Base-by-base conservation (phyloP, 108 stramenopile species). In the Discostella stelligeroides region DNA sequence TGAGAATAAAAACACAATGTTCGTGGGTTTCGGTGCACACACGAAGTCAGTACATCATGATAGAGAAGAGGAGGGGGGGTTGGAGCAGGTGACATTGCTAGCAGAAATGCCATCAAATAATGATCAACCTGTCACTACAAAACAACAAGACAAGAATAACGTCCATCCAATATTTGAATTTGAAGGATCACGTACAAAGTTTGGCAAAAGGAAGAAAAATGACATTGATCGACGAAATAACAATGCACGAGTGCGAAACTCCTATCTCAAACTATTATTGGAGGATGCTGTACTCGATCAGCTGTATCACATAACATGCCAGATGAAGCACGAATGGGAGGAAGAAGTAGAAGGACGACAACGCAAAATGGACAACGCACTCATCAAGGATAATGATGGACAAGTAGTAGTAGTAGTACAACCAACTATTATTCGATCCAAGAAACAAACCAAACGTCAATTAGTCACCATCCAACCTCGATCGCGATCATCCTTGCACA, bases 181-280 rank as follows among this genome's bases (percentile, higher is more conserved):
- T 45, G 40, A 46, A 20, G 67, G 67, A 56, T 45, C 21, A 0
- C 18, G 28, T 0, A 56, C 66, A 45, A 68, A 68, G 34, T 40
- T 68, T 23, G 66, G 66, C 23, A 54, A 25, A 6, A 17, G 51
- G 7, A 12, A 0, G 23, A 54, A 41, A 49, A 71, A 71, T 10
- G n/a, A 17, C 11, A 17, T 64, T 17, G 63, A 71, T 46, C 53
- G 27, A 12, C 23, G 17, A 45, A 67, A 14, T 8, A 46, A 34
- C 23, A 73, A 60, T 60, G 73, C 41, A 30, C 56, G 73, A 68
- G 41, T 30, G 15, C 40, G 43, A 43, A 81, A 83, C 59, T 81
- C 83, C 25, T 87, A 87, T 47, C 75, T 87, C 62, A 87, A 87
- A 70, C 43, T 87, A 10, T 13, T 73, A 6, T 45, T 87, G 55